A percentile compares a stretch with the other conserved stretches of the same genome.
Conservation (phyloP, 1,284 basidiomycete genomes). For the Cutaneotrichosporon mucoides region DNA sequence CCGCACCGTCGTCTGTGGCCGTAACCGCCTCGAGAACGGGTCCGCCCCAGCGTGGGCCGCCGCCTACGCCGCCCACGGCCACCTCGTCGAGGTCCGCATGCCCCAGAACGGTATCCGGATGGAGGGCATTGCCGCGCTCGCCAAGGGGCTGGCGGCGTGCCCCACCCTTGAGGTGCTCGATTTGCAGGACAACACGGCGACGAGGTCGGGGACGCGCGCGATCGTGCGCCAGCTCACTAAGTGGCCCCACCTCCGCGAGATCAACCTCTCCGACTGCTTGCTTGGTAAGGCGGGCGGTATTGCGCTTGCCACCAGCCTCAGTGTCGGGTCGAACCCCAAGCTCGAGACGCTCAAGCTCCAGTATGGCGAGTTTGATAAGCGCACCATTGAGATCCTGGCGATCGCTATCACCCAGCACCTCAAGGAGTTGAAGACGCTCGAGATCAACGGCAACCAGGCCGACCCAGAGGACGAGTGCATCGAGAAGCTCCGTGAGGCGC, state of each 20-base stretch:
- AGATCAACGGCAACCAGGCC: conserved; percentile 82
- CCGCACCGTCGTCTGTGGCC: conserved; percentile 80
- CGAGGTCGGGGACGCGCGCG: conserved; percentile 64
- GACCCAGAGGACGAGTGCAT: conserved; percentile 76
- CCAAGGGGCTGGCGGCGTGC: conserved; percentile 68
- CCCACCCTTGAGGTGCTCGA: conserved; percentile 71
- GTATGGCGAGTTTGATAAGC: conserved; percentile 80
- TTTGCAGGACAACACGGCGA: conserved; percentile 94
- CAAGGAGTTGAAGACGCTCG: conserved; percentile 60
- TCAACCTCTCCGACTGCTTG: conserved; percentile 91
- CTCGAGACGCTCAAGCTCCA: conserved; percentile 75
- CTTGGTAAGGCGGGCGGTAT: conserved; percentile 63
- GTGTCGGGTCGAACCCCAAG: conserved; percentile 63
- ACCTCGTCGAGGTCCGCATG: conserved; percentile 78
- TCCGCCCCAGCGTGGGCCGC: conserved; percentile 78
- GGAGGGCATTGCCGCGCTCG: conserved; percentile 83
- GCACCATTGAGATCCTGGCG: conserved; percentile 65
- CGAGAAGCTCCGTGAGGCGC: conserved; percentile 59
- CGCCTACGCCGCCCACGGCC: conserved; percentile 78
- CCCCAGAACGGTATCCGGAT: conserved; percentile 96
- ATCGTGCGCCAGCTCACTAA: conserved; percentile 67
- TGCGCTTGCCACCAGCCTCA: conserved; percentile 59
- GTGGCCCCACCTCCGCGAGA: conserved; percentile 68
- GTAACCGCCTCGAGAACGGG: conserved; percentile 91
- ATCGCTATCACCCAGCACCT: conserved; percentile 62